phyloP scores from a whole-genome alignment of 169 alveolate species.

The Cryptosporidium sp. region DNA sequence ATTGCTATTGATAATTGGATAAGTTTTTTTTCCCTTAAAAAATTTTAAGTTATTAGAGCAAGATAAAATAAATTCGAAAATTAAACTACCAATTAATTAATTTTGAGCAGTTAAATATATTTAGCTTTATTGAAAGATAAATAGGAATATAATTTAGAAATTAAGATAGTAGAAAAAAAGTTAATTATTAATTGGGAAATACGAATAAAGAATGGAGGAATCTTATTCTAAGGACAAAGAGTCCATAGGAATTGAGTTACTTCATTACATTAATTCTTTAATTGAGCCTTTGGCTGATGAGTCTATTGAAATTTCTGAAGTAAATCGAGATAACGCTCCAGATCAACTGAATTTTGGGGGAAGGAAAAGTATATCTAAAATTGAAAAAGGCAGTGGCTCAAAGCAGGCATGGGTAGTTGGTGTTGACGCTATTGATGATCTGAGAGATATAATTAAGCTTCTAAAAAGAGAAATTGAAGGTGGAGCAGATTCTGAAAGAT shows the following conservation, averaged over 20 bases:
- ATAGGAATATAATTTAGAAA: background rate
- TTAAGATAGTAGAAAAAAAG: background rate
- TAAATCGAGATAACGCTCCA: background rate
- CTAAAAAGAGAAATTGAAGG: slow-evolving; percentile 65
- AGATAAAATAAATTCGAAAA: no score
- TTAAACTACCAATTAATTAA: no score
- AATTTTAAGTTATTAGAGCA: background rate
- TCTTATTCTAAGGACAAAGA: slow-evolving; percentile 21
- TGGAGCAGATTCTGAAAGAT: slow-evolving; percentile 64
- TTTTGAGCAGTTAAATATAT: no score
- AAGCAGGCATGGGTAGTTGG: slow-evolving; percentile 70
- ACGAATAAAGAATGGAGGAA: slow-evolving; percentile 34
- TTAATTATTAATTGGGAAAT: background rate
- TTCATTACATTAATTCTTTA: slow-evolving; percentile 47
- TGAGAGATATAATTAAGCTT: slow-evolving; percentile 61
- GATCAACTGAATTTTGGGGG: slow-evolving; percentile 1
- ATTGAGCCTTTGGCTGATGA: slow-evolving; percentile 57
- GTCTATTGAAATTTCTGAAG: background rate
- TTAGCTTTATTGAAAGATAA: background rate
- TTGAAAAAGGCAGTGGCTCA: background rate
- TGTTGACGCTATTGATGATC: slow-evolving; percentile 58
- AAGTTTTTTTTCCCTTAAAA: background rate
- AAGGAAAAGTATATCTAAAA: slow-evolving; percentile 3
- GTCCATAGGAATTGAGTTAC: slow-evolving; percentile 33
- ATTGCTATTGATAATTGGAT: background rate